phyloP scores from a whole-genome alignment of 495 filamentous ascomycete species.

The Acidomyces sp. region DNA sequence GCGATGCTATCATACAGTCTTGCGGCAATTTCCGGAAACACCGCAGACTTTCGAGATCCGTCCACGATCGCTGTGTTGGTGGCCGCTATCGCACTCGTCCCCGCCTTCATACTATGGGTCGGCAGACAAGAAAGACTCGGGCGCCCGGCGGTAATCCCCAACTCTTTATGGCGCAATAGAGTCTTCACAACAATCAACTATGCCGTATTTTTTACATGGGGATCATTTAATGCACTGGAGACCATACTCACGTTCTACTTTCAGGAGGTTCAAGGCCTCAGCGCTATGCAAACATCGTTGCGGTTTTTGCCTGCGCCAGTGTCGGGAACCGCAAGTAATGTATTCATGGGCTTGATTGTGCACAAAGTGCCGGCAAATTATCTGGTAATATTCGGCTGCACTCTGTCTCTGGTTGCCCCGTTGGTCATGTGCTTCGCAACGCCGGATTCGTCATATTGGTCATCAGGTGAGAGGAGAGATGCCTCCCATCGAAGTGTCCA shows the following conservation, averaged over 20 bases:
- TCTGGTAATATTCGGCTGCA: slow-evolving; percentile 34
- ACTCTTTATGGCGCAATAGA: slow-evolving; percentile 38
- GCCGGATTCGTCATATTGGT: slow-evolving; percentile 44
- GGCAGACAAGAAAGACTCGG: slow-evolving; percentile 32
- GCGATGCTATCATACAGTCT: slow-evolving; percentile 37
- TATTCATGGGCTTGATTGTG: slow-evolving; percentile 42
- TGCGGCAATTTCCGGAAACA: slow-evolving; percentile 30
- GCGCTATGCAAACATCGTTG: slow-evolving; percentile 32
- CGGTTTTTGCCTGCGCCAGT: slow-evolving; percentile 45
- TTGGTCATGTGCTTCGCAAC: slow-evolving; percentile 39
- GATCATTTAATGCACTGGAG: slow-evolving; percentile 34
- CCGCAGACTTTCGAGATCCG: slow-evolving; percentile 25
- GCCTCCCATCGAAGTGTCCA: neutral
- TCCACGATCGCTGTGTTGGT: slow-evolving; percentile 29
- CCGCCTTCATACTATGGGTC: slow-evolving; percentile 36
- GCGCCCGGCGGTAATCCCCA: slow-evolving; percentile 36
- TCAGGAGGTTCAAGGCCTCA: slow-evolving; percentile 36
- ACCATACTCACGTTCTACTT: slow-evolving; percentile 42
- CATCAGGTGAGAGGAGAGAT: slow-evolving; percentile 5
- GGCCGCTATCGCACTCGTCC: slow-evolving; percentile 32
- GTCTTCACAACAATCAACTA: slow-evolving; percentile 39
- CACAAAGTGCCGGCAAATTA: slow-evolving; percentile 39
- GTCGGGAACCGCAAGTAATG: slow-evolving; percentile 39
- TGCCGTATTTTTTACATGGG: slow-evolving; percentile 40
- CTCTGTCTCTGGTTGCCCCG: slow-evolving; percentile 37